These are phyloP conservation scores for Yamadazyma siamensis DNA, from an alignment of 1,139 yeast species.

Conservation along the genomic window DNA sequence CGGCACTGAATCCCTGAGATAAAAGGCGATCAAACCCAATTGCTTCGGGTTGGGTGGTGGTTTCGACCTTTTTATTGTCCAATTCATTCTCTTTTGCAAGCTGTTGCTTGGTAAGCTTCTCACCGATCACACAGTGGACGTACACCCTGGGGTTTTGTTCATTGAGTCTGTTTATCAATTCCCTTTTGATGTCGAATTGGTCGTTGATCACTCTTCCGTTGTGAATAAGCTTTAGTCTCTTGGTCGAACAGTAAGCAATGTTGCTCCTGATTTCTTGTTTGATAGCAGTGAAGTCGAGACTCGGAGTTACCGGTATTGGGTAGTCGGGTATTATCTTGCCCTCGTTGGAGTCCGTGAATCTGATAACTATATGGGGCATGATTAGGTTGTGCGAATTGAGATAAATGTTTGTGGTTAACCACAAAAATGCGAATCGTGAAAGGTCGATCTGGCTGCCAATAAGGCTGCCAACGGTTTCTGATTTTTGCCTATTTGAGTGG, in stretches of 20 bases:
- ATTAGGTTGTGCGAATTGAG: background rate
- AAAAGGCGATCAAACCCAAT: slow-evolving; percentile 83
- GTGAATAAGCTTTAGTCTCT: slow-evolving; percentile 67
- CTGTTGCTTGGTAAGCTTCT: slow-evolving; percentile 55
- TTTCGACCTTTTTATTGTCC: slow-evolving; percentile 47
- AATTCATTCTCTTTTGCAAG: slow-evolving; percentile 58
- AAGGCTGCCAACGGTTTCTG: too few relatives aligned
- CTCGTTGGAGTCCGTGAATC: slow-evolving; percentile 15
- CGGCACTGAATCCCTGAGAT: slow-evolving; percentile 77
- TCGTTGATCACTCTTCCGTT: slow-evolving; percentile 70
- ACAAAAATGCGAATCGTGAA: too few relatives aligned
- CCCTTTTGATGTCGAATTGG: slow-evolving; percentile 51
- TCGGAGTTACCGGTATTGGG: slow-evolving; percentile 3
- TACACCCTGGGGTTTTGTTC: slow-evolving; percentile 34
- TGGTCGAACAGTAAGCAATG: slow-evolving; percentile 27
- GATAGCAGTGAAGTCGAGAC: slow-evolving; percentile 8
- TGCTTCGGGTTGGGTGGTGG: slow-evolving; percentile 62
- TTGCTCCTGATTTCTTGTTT: slow-evolving; percentile 25
- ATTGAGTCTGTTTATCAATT: slow-evolving; percentile 26
- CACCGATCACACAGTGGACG: slow-evolving; percentile 83
- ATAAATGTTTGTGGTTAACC: too few relatives aligned
- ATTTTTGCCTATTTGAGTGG: too few relatives aligned
- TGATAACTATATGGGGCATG: background rate
- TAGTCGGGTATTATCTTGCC: slow-evolving; percentile 12
- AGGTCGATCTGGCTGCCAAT: too few relatives aligned